Evolutionary conservation across 805 yeast species (phyloP).

Genomic region (Jamesozyma jinghongensis): DNA sequence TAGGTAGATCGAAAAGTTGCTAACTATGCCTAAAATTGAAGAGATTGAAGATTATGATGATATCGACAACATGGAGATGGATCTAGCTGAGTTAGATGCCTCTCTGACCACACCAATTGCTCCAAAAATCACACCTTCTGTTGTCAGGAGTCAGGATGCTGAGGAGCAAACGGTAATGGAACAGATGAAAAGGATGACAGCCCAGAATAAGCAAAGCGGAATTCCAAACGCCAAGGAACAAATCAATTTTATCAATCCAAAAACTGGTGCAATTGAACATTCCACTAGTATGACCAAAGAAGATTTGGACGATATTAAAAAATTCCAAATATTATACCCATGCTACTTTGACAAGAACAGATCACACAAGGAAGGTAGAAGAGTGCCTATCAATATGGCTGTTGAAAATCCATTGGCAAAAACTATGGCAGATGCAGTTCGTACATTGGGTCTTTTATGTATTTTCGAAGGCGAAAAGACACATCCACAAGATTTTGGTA

Average conservation of each 20-base stretch:
- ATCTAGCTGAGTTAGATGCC: constrained; percentile 83
- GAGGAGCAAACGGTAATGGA: constrained; percentile 12
- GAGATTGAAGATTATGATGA: constrained; percentile 72
- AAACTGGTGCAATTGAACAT: constrained; percentile 24
- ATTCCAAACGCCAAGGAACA: constrained; percentile 5
- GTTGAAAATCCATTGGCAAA: constrained; percentile 85
- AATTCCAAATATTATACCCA: constrained; percentile 75
- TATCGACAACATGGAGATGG: constrained; percentile 89
- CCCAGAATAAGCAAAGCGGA: neutral
- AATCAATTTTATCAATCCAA: constrained; percentile 20
- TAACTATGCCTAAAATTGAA: constrained; percentile 59
- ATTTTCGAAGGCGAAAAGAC: constrained; percentile 71
- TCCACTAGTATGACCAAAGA: constrained; percentile 37
- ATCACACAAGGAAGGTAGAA: constrained; percentile 72
- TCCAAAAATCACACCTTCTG: constrained; percentile 52
- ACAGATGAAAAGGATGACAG: neutral
- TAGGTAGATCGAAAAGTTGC: neutral
- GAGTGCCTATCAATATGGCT: constrained; percentile 60
- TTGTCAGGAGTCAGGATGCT: constrained; percentile 53
- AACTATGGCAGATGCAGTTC: constrained; percentile 66
- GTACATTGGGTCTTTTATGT: constrained; percentile 27
- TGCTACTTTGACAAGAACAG: constrained; percentile 81
- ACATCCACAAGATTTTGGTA: constrained; percentile 96
- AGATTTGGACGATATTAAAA: constrained; percentile 54
- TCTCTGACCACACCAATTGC: constrained; percentile 59